Percentiles rank a stretch among this genome's conserved stretches.
phyloP scores from a whole-genome alignment of 768 basidiomycete genomes.

The Boletus rubescentipes region DNA sequence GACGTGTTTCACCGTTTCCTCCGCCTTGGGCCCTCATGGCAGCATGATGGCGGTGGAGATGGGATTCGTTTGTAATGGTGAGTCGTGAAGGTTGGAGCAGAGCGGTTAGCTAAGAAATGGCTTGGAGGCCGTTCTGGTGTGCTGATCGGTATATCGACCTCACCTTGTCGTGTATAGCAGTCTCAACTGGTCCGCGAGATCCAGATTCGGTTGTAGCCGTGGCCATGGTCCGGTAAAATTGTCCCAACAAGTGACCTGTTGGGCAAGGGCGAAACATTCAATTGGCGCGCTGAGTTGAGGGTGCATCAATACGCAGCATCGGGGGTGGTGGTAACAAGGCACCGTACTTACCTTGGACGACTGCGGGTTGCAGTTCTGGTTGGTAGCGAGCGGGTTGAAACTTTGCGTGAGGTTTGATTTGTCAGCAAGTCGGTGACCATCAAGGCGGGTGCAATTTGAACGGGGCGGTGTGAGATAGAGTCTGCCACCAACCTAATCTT shows the following conservation, averaged over 20 bases:
- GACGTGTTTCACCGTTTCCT: constrained; percentile 80
- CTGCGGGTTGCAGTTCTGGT: background rate
- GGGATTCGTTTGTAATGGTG: constrained; percentile 76
- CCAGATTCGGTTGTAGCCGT: constrained; percentile 24
- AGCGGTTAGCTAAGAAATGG: constrained; percentile 51
- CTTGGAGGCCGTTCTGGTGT: constrained; percentile 21
- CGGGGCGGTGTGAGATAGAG: constrained; percentile 22
- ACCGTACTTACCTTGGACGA: constrained; percentile 9
- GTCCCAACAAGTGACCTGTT: constrained; percentile 20
- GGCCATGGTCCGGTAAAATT: constrained; percentile 29
- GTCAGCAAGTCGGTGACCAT: constrained; percentile 17
- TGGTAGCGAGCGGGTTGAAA: background rate
- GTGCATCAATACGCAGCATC: constrained; percentile 25
- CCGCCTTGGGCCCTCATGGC: constrained; percentile 73
- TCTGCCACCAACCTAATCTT: background rate
- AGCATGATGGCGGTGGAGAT: constrained; percentile 81
- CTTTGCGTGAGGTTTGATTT: constrained; percentile 6
- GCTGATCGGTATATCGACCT: constrained; percentile 22
- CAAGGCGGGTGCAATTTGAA: constrained; percentile 10
- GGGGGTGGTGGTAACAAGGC: constrained; percentile 9
- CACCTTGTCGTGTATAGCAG: constrained; percentile 62
- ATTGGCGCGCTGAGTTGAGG: constrained; percentile 9
- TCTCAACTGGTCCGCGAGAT: constrained; percentile 51
- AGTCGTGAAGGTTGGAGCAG: constrained; percentile 63
- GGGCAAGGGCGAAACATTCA: constrained; percentile 27